Evolutionary conservation across 108 stramenopile species (phyloP).

Genomic region (Chaetoceros tenuissimus): DNA sequence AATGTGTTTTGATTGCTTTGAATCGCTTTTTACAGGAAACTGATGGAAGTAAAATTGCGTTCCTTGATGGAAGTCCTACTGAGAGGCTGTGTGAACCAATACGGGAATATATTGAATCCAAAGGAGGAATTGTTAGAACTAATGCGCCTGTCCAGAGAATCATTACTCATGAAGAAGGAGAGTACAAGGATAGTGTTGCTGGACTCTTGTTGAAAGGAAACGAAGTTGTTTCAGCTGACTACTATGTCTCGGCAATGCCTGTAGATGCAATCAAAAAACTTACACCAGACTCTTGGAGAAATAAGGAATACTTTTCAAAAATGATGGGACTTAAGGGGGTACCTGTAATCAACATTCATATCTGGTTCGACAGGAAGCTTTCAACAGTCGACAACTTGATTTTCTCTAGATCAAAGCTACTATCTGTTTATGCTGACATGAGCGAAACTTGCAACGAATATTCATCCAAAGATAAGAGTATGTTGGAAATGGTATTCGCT

Average conservation of each 20-base stretch:
- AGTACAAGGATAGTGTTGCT: slow-evolving; percentile 30
- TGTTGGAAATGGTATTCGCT: slow-evolving; percentile 75
- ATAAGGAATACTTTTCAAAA: slow-evolving; percentile 92
- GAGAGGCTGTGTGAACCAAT: slow-evolving; percentile 45
- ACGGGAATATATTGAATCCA: slow-evolving; percentile 25
- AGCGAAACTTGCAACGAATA: slow-evolving; percentile 55
- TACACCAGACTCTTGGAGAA: slow-evolving; percentile 78
- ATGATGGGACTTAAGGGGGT: slow-evolving; percentile 93
- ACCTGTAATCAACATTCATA: slow-evolving; percentile 94
- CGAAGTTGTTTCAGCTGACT: slow-evolving; percentile 81
- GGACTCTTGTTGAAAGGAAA: slow-evolving; percentile 76
- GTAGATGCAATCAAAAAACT: slow-evolving; percentile 89
- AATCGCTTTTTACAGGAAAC: slow-evolving; percentile 54
- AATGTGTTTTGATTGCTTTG: slow-evolving; percentile 43
- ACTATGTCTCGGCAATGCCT: slow-evolving; percentile 95
- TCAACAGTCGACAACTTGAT: slow-evolving; percentile 91
- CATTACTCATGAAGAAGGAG: slow-evolving; percentile 16
- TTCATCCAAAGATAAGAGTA: slow-evolving; percentile 42
- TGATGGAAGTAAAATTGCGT: slow-evolving; percentile 48
- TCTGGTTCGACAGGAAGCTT: slow-evolving; percentile 96
- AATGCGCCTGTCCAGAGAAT: slow-evolving; percentile 9
- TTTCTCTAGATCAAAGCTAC: slow-evolving; percentile 48
- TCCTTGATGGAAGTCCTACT: slow-evolving; percentile 45
- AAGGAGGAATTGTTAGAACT: slow-evolving; percentile 26
- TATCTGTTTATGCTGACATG: slow-evolving; percentile 77